Base-by-base conservation (phyloP, 225 moss, liverwort and hornwort species). In the Anthoceros angustus region DNA sequence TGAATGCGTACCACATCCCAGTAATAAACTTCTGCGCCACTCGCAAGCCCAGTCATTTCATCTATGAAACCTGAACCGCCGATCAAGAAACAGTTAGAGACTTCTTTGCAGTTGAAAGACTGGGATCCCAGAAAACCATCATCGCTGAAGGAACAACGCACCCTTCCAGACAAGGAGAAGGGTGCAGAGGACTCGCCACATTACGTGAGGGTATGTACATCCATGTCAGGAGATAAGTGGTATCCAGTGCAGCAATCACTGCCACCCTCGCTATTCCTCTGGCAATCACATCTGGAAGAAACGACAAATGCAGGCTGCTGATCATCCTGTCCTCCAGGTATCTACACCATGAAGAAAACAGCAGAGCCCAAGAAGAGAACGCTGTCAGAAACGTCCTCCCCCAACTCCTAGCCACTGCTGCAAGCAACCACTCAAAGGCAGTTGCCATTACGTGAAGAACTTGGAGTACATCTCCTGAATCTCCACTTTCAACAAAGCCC, bases 21-120 rank as follows among this genome's bases (percentile, higher is more conserved):
- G 74, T 64, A 82, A 40, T 74, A 74, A n/a, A 82, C 76, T 41
- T 79, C 74, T 62, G 82, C 79, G 67, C 82, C 82, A 64, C 74
- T 78, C 25, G 76, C 73, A 49, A 82, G 76, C 6, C 79, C 82
- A 20, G 79, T 40, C 82, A 82, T 82, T 49, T 82, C 82, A 68
- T 82, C 82, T 43, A 77, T 69, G 70, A 79, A 77, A 20, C 78
- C 74, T 78, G 74, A 61, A 69, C 20, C 15, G 21, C 39, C 5
- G 26, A 50, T 23, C 23, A 20, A 12, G 25, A 25, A 46, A 20
- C 14, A 40, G 41, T 41, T 11, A 43, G 42, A 14, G 39, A 55
- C 55, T 7, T 20, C n/a, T 23, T 18, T 9, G 55, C 55, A 55
- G 23, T 20, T 15, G n/a, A 18, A 55, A 23, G 7, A 20, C 10